Evolutionary conservation across 2,329 filamentous ascomycete genomes (phyloP), one percentile per base, ranked within the genome.

Genomic region (Fusarium sp.): DNA sequence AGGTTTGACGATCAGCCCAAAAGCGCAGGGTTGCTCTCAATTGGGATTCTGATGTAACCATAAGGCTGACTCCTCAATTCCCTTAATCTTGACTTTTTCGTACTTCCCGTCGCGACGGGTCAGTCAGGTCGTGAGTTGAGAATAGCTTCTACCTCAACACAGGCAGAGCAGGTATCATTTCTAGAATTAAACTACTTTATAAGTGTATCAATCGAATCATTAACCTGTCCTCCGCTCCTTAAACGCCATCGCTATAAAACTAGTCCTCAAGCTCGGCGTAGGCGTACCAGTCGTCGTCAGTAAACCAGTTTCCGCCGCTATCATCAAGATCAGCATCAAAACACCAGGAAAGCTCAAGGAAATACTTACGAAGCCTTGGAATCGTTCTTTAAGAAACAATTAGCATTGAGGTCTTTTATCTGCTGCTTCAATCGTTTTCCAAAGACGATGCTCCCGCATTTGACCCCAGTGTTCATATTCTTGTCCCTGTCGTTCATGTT

Each of bases 331-430:
- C 8, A 63, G 42, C 11, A 31, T 20, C 5, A 2, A 2, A 5
- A 10, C 11, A 6, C 7, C 0, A 4, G 31, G 14, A 15, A 33
- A 15, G 14, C 7, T 7, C 14, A 33, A 17, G 8, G 14, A 33
- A 33, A 33, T 6, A 33, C 31, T 6, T 17, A 33, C 31, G 31
- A 33, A 3, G 31, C 14, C 33, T 20, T 48, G 0, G 49, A 18
- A 27, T 52, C 31, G 2, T 62, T 62, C 5, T 67, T 67, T 11
- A 66, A 11, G 60, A 61, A 68, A 4, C 66, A 68, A 21, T 68
- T 68, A 2, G 47, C 66, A 17, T 54, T 59, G 4, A 54, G 25
- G 1, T 47, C 13, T 1, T 31, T 31, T 10, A 54, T 1, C 5
- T 66, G 51, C 1, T 11, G 13, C 1, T 52, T 39, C 66, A 68